Conservation (phyloP, 202 grass and related monocot genomes). For the Elaeis oleifera region DNA sequence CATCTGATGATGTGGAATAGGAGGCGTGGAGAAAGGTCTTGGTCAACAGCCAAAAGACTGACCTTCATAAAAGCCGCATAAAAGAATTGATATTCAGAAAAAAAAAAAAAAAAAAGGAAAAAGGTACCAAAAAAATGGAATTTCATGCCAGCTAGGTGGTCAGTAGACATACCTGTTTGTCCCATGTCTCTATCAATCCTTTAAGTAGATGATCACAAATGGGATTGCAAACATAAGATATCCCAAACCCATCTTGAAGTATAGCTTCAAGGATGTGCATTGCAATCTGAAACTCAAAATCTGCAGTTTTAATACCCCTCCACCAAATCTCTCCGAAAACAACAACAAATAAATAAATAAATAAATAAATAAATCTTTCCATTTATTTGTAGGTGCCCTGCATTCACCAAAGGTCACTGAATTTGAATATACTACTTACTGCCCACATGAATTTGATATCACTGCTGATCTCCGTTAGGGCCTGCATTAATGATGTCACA, state of each 20-base stretch:
- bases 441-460: no score
- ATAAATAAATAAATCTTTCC: no score
- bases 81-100: not conserved
- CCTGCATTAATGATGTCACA: no score
- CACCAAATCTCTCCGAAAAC: no score
- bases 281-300: constrained; percentile 2
- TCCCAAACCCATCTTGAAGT: constrained; percentile 10
- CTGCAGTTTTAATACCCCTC: no score
- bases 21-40: constrained; percentile 4
- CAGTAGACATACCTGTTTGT: constrained; percentile 1
- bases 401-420: no score
- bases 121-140: not conserved
- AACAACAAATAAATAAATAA: no score
- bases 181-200: constrained; percentile 7
- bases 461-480: no score
- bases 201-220: not conserved
- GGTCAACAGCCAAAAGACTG: not conserved
- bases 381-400: no score
- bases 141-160: not conserved
- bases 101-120: not conserved
- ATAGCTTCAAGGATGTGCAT: constrained; percentile 19
- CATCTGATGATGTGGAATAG: constrained; percentile 21
- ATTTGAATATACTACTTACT: no score
- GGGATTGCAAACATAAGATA: constrained; percentile 10
- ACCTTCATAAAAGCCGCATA: not conserved